Evolutionary conservation across 371 early-diverging fungal genomes (phyloP).

Genomic region (Lichtheimia ramosa): DNA sequence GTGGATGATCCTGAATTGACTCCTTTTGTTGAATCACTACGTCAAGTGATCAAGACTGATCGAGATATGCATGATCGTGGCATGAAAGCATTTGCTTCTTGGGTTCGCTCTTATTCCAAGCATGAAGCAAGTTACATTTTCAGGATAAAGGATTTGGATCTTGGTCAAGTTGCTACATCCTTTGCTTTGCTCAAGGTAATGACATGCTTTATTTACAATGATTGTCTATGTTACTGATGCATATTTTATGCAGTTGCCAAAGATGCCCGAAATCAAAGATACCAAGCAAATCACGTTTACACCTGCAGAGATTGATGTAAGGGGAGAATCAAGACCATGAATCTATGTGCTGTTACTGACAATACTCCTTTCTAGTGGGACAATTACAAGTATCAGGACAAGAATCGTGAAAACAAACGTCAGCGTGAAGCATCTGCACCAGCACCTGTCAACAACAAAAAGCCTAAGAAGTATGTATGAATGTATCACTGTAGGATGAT

Average conservation of each 20-base stretch:
- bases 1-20: slow-evolving; percentile 49
- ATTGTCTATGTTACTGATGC: not conserved
- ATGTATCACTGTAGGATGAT: too few relatives aligned
- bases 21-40: slow-evolving; percentile 49
- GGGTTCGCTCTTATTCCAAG: slow-evolving; percentile 85
- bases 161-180: slow-evolving; percentile 70
- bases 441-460: slow-evolving; percentile 25
- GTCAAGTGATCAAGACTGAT: slow-evolving; percentile 61
- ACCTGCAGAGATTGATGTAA: slow-evolving; percentile 51
- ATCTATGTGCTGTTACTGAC: not conserved
- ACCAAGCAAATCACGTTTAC: slow-evolving; percentile 49
- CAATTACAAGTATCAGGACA: slow-evolving; percentile 66
- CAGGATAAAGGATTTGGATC: slow-evolving; percentile 79
- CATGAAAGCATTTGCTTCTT: slow-evolving; percentile 89
- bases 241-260: slow-evolving; percentile 60
- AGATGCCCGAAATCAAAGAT: slow-evolving; percentile 89
- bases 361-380: slow-evolving; percentile 34
- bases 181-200: slow-evolving; percentile 72
- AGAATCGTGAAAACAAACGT: slow-evolving; percentile 77
- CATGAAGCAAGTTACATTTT: slow-evolving; percentile 94
- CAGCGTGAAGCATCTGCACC: slow-evolving; percentile 53
- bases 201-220: not conserved
- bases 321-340: slow-evolving; percentile 12
- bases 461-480: slow-evolving; percentile 23
- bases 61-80: slow-evolving; percentile 75